Base-by-base conservation (phyloP, 2,329 filamentous ascomycete genomes). In the Lecanicillium sp. region DNA sequence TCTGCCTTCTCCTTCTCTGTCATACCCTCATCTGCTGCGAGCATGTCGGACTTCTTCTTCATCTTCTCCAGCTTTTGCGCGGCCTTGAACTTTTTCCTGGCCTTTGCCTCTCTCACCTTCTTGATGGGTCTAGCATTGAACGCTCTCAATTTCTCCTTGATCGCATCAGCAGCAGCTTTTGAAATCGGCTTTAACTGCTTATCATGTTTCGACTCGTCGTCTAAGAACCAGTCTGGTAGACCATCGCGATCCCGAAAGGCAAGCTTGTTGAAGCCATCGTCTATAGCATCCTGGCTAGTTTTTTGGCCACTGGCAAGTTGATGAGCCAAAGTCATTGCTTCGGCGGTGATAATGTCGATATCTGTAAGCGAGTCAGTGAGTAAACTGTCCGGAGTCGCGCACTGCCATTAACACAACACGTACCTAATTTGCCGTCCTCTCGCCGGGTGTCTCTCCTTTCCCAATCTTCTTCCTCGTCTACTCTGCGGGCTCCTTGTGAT, bases 321-420 rank as follows among this genome's bases (percentile, higher is more conserved):
- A 48, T 97, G 92, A 1, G 92, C 94, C 13, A 98, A 74, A 1
- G 90, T 94, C 92, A 98, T 98, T 47, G 94, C 92, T 69, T 98
- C 92, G 5, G 88, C 92, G n/a, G 92, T 98, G 55, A 97, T 94
- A 54, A 98, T 97, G 59, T 97, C 88, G 62, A 98, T 94, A 57
- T 96, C 89, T 73, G 62, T 58, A 27, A 39, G 19, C 19, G 17
- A 40, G n/a, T 33, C 12, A 18, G 39, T 54, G 50, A 57, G 54
- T 25, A 6, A 25, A 25, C 11, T 25, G 6, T 25, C 22, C 7
- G 22, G 22, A n/a, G n/a, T n/a, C n/a, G n/a, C n/a, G n/a, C n/a
- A n/a, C n/a, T n/a, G n/a, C n/a, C 33, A 40, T 27, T 13, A 25
- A 25, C 22, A 7, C 22, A 11, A 7, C 6, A 15, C 67, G 57